Base-by-base conservation (phyloP, 768 basidiomycete species). In the Boletus barrowsii region DNA sequence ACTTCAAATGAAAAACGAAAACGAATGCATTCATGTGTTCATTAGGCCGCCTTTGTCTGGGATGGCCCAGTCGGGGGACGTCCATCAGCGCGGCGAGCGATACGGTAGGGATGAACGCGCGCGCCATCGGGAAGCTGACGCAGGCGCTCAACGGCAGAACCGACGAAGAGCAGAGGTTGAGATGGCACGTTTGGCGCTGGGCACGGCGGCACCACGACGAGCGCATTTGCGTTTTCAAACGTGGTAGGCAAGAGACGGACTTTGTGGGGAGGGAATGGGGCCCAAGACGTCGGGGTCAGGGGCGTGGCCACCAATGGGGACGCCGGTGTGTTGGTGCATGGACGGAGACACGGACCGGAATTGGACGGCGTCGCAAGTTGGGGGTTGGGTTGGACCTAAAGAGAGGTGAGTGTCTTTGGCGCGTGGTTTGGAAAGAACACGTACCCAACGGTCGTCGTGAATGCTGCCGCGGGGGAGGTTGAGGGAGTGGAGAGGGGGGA, bases 81-180 rank as follows among this genome's bases (percentile, higher is more conserved):
- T 26, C 49, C 59, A 42, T 63, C 56, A 11, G 53, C 37, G 20
- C 58, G 47, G 17, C 61, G 68, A n/a, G 72, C 66, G 33, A 83
- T 70, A 57, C 78, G 78, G 65, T 85, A 87, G 3, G 85, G 84
- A 56, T 82, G 79, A 9, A 86, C 58, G 20, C 80, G 75, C 10
- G 78, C 73, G 36, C 80, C 79, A 55, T 75, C 75, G 14, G 74
- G 69, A 26, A 82, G 56, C 17, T 75, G 70, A 49, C 83, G 80
- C 44, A 84, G 68, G 18, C 71, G 67, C 41, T 76, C 70, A 15
- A 83, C 60, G 0, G 78, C 76, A 1, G 73, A 71, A 2, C 83
- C 84, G 14, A 83, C 73, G 48, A 83, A 66, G 33, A 87, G 72
- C 22, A 82, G 62, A 0, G 77, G 70, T 46, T 51, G 60, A 15